Evolutionary conservation across 257 asterid genomes (phyloP), one percentile per base, ranked within the genome.

Genomic region (Primulina eburnea): DNA sequence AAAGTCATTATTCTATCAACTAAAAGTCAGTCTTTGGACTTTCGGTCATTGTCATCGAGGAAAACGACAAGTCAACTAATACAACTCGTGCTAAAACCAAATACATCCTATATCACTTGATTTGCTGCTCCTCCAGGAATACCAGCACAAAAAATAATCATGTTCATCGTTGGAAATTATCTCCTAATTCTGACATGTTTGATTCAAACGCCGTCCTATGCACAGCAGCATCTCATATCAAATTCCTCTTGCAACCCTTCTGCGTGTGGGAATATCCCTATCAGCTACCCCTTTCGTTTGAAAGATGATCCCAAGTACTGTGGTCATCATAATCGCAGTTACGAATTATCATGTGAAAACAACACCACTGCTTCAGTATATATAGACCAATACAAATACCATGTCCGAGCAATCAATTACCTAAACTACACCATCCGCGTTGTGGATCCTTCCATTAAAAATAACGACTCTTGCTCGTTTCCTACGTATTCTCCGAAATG

Each of bases 211-310:
- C n/a, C 53, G 5, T 67, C 58, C 11, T 7, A 4, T 67, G 75
- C 79, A 26, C 50, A 64, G 28, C 69, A 71, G 35, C 35, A 33
- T 33, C 7, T 7, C 7, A 33, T 3, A 4, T 33, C 35, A 6
- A 33, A 33, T 33, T 33, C 35, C 35, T 6, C 37, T 6, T 33
- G 37, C 37, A 33, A 33, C 7, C 37, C 37, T 33, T 33, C 37
- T 60, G 37, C 81, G 6, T 82, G 86, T 18, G 87, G 86, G 29
- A 38, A 50, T 24, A 69, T 85, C 52, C 76, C 62, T 33, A 80
- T 85, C 17, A 76, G 75, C 68, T 61, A 40, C 61, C 86, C 86
- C n/a, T 82, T 78, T 17, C 63, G 92, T 5, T 73, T 88, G 53
- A 81, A 70, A 47, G 38, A 59, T 5, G 88, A 83, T 62, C 89